A percentile compares a stretch with the other conserved stretches of the same genome.
These are phyloP conservation scores for Cadophora sp. DNA, from an alignment of 2,329 filamentous ascomycete species.

Conservation along the genomic window DNA sequence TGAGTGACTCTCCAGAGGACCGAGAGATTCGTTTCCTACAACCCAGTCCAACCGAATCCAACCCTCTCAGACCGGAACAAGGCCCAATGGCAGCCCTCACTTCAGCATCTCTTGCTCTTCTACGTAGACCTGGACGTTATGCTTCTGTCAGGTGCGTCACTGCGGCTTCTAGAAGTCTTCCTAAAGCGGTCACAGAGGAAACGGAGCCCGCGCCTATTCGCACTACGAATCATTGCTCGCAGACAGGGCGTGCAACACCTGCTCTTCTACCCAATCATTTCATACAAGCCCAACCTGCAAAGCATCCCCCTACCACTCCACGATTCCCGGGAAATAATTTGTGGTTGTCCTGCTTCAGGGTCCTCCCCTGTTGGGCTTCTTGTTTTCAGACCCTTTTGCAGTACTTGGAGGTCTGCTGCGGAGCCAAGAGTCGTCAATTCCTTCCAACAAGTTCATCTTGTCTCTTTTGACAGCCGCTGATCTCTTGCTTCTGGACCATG, in stretches of 20 bases:
- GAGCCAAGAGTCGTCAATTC: background rate
- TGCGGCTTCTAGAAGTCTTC: slow-evolving; percentile 20
- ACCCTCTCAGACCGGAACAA: too few relatives aligned
- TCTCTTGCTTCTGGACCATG: background rate
- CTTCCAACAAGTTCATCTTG: slow-evolving; percentile 1
- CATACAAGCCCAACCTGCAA: background rate
- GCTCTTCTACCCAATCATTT: slow-evolving; percentile 1
- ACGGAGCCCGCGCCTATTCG: background rate
- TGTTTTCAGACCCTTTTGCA: background rate
- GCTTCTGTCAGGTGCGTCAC: background rate
- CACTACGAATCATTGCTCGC: background rate
- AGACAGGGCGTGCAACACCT: background rate
- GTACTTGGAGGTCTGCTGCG: background rate
- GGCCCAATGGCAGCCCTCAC: background rate
- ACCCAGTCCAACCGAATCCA: background rate
- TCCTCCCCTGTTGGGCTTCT: background rate
- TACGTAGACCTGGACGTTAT: background rate
- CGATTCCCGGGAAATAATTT: background rate
- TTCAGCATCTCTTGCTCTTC: too few relatives aligned
- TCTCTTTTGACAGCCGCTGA: background rate
- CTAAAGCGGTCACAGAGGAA: slow-evolving; percentile 9
- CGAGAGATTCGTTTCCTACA: background rate
- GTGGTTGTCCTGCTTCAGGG: background rate
- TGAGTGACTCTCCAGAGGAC: slow-evolving; percentile 13
- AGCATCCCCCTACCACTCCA: background rate